phyloP scores from a whole-genome alignment of 202 grass and related monocot species.

The Zizania palustris region DNA sequence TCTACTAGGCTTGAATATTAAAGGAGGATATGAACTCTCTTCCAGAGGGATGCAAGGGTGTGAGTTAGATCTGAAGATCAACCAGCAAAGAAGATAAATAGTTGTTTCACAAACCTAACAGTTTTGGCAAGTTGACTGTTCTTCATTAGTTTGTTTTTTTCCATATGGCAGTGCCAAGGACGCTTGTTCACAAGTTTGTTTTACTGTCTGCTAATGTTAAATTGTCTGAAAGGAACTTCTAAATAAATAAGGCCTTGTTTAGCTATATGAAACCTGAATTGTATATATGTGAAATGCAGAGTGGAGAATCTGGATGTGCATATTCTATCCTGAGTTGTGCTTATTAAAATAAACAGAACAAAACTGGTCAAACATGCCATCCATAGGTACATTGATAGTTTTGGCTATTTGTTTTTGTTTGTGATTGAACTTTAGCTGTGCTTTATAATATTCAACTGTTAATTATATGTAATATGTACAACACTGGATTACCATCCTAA shows the following conservation, averaged over 20 bases:
- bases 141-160: slow-evolving; percentile 32
- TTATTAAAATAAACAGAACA: slow-evolving; percentile 7
- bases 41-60: slow-evolving; percentile 50
- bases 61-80: slow-evolving; percentile 66
- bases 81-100: slow-evolving; percentile 47
- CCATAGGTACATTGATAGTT: background rate
- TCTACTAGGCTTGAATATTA: slow-evolving; percentile 79
- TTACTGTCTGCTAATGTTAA: slow-evolving; percentile 35
- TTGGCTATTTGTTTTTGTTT: background rate
- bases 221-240: slow-evolving; percentile 28
- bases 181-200: slow-evolving; percentile 44
- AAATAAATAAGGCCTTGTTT: slow-evolving; percentile 32
- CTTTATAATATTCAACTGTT: background rate
- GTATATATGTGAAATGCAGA: slow-evolving; percentile 25
- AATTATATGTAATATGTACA: background rate
- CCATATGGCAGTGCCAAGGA: background rate
- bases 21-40: slow-evolving; percentile 65
- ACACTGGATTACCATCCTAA: background rate
- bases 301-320: slow-evolving; percentile 4
- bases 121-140: slow-evolving; percentile 47
- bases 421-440: background rate
- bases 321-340: background rate
- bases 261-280: slow-evolving; percentile 22
- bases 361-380: background rate
- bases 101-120: slow-evolving; percentile 38